Base-by-base conservation (phyloP, 2,329 filamentous ascomycete genomes). In the Colletotrichum zoysiae region DNA sequence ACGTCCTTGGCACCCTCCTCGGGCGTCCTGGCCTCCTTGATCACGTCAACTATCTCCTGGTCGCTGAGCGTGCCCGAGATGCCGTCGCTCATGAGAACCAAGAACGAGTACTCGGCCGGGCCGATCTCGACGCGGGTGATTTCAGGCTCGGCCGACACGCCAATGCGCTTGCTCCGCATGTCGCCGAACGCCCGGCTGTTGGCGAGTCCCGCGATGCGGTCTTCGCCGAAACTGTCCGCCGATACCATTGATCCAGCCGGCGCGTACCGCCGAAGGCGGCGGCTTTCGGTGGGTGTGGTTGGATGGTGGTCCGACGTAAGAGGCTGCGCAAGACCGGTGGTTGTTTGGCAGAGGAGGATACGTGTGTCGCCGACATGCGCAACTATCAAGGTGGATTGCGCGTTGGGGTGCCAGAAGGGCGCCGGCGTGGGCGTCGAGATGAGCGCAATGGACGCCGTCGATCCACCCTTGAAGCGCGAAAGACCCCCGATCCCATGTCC, bases 131-230 rank as follows among this genome's bases (percentile, higher is more conserved):
- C 85, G 46, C 93, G 90, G 1, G 89, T 90, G 73, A 98, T 90
- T 78, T 98, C 95, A 0, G 96, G 96, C 82, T 99, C 96, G 1
- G 96, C 96, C 5, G 92, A 95, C 16, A 99, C 95, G 38, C 96
- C 96, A 64, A 98, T 92, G 65, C 95, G 92, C 83, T 99, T 99
- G 69, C 91, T 93, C 44, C 89, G 88, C 83, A 98, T 94, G 83
- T 99, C 96, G 35, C 96, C 96, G 79, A 99, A 98, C 5, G 96
- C 89, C 40, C 96, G 93, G 42, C 94, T 97, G 83, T 99, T 99
- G 76, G 96, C 96, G 0, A 99, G 87, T 0, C 96, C 95, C 18
- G 91, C 91, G 81, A 99, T 96, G 76, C 96, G 94, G 82, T 98
- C 95, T 83, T 99, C 96, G 78, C 96, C 96, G 80, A 99, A 99